Evolutionary conservation across 306 rosid genomes (phyloP), one percentile per base, ranked within the genome.

Genomic region (Lathyrus sativus): DNA sequence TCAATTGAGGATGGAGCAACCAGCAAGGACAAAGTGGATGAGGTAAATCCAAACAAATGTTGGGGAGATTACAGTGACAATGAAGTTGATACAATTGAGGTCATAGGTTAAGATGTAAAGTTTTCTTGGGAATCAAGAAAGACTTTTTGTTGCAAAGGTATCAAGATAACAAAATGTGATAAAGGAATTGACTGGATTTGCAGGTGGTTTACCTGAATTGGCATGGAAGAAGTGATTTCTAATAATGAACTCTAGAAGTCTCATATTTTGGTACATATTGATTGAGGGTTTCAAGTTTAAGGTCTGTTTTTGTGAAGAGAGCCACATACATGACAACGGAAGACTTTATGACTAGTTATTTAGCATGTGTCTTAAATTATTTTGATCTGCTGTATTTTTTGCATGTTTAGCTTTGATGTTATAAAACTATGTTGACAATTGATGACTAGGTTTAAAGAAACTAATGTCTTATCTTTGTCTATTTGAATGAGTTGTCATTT

Each of bases 51-150:
- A 77, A 62, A 65, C 77, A 93, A 85, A 75, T 83, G 96, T 67
- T 93, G 99, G 96, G 99, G 97, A 83, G 97, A 90, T 79, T 90
- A 85, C 82, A 93, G 96, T 60, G 96, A 93, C 67, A 80, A 57
- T 60, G 99, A 93, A 85, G 79, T 87, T 29, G 96, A 90, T 59
- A 67, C 82, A 49, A 74, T 82, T 63, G 85, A 86, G 68, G 88
- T 82, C 74, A 64, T 85, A n/a, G 74, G 84, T 78, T 93, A 79
- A 78, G 71, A 67, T n/a, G 78, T n/a, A 62, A 43, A 59, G 18
- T 19, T 48, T 76, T 74, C 67, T 44, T 26, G 24, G 33, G 45
- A 69, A 18, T 39, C 6, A 10, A 11, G 67, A 74, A 63, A 42
- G 26, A 41, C 15, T 12, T 43, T 68, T 76, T 71, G 51, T 71